Percentiles rank a stretch among this genome's conserved stretches.
These are phyloP conservation scores for Lipomyces mesembrius DNA, from an alignment of 805 yeast species.

Conservation along the genomic window DNA sequence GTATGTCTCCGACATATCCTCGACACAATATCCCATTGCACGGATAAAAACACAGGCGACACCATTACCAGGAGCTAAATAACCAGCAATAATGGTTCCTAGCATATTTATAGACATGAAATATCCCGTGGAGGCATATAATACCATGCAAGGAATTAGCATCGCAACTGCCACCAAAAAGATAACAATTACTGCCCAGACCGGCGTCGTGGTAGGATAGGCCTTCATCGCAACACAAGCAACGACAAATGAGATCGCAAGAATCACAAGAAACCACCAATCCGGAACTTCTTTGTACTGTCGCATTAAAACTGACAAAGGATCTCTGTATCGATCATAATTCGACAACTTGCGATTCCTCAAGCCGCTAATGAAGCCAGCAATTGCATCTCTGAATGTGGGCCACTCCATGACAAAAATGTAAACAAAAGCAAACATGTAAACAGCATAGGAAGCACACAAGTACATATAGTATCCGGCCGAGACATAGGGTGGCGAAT, in stretches of 20 bases:
- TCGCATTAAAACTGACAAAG: slow-evolving; percentile 57
- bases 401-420: slow-evolving; percentile 50
- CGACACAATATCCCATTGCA: slow-evolving; percentile 61
- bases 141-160: slow-evolving; percentile 63
- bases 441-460: slow-evolving; percentile 58
- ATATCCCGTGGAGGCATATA: slow-evolving; percentile 66
- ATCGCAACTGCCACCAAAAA: slow-evolving; percentile 58
- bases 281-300: slow-evolving; percentile 72
- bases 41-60: slow-evolving; percentile 66
- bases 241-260: slow-evolving; percentile 48
- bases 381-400: slow-evolving; percentile 15
- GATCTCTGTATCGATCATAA: slow-evolving; percentile 21
- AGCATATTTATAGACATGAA: slow-evolving; percentile 64
- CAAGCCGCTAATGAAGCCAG: slow-evolving; percentile 15
- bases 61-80: slow-evolving; percentile 64
- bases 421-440: slow-evolving; percentile 59
- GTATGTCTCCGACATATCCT: slow-evolving; percentile 60
- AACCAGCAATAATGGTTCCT: slow-evolving; percentile 67
- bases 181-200: slow-evolving; percentile 66
- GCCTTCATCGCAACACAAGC: slow-evolving; percentile 45
- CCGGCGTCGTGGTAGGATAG: slow-evolving; percentile 57
- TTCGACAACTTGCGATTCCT: slow-evolving; percentile 15
- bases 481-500: slow-evolving; percentile 62
- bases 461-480: slow-evolving; percentile 60
- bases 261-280: slow-evolving; percentile 65